Evolutionary conservation across 148 eudicot species (phyloP).

Genomic region (Gaultheria prostrata): DNA sequence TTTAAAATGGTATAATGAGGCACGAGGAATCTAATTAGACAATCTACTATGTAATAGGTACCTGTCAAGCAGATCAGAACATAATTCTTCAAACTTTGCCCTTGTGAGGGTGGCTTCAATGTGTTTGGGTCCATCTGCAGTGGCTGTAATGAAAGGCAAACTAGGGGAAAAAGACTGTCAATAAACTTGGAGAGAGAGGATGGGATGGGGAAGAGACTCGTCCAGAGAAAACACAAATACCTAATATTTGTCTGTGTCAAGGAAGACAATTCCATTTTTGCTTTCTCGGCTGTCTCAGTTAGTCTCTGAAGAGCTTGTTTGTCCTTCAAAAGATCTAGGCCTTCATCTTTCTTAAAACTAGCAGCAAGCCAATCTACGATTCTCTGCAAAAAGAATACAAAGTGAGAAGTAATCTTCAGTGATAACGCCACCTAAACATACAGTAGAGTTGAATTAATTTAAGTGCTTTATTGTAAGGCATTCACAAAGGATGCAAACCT

Average conservation of each 20-base stretch:
- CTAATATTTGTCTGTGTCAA: slow-evolving; percentile 65
- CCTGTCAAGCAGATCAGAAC: slow-evolving; percentile 93
- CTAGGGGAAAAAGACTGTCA: slow-evolving; percentile 28
- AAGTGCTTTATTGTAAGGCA: not conserved
- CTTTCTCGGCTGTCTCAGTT: slow-evolving; percentile 72
- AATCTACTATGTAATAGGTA: slow-evolving; percentile 14
- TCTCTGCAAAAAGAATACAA: slow-evolving; percentile 38
- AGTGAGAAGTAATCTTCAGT: not conserved
- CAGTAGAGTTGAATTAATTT: not conserved
- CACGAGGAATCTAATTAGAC: not conserved
- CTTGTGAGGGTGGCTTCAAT: slow-evolving; percentile 86
- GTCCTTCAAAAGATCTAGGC: slow-evolving; percentile 67
- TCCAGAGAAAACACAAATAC: slow-evolving; percentile 17
- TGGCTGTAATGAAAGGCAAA: slow-evolving; percentile 86
- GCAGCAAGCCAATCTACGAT: slow-evolving; percentile 71
- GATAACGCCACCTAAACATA: not conserved
- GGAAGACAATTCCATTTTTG: slow-evolving; percentile 73
- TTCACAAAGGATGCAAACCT: slow-evolving; percentile 35
- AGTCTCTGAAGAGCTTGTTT: slow-evolving; percentile 72
- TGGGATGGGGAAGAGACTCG: not conserved
- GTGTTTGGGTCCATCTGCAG: slow-evolving; percentile 91
- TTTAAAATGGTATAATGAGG: not conserved
- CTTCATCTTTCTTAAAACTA: slow-evolving; percentile 52
- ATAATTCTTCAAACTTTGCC: slow-evolving; percentile 81
- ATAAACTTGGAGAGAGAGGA: not conserved